These are phyloP conservation scores for Lactifluus volemus DNA, from an alignment of 768 basidiomycete genomes.

Conservation along the genomic window DNA sequence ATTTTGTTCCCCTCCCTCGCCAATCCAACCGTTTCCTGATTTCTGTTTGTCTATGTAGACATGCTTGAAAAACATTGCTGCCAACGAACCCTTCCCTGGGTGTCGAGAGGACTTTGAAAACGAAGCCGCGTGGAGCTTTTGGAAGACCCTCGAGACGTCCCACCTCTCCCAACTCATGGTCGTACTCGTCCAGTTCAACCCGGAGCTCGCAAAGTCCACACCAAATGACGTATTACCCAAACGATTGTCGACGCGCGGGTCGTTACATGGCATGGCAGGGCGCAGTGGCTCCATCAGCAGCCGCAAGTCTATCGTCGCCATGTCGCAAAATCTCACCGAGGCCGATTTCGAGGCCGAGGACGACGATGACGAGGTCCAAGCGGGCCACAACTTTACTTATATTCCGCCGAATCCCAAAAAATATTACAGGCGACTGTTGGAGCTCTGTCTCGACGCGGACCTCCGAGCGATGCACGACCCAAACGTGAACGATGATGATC, in stretches of 20 bases:
- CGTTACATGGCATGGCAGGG: constrained; percentile 38
- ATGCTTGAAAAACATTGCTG: constrained; percentile 85
- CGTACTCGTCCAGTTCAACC: constrained; percentile 77
- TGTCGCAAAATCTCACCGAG: constrained; percentile 23
- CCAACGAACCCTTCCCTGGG: constrained; percentile 75
- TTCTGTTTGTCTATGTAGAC: constrained; percentile 39
- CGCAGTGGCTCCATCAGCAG: constrained; percentile 60
- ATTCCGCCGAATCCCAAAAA: constrained; percentile 84
- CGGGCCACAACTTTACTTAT: constrained; percentile 76
- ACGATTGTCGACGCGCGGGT: constrained; percentile 35
- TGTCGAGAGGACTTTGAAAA: constrained; percentile 79
- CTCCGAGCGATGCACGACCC: constrained; percentile 85
- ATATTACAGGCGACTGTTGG: constrained; percentile 78
- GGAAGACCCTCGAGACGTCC: constrained; percentile 74
- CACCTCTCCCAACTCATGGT: constrained; percentile 85
- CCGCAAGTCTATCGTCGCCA: constrained; percentile 43
- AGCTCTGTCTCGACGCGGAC: constrained; percentile 75
- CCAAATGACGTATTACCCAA: constrained; percentile 43
- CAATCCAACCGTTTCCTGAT: background rate
- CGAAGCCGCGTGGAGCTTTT: constrained; percentile 76
- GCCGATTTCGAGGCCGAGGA: constrained; percentile 33
- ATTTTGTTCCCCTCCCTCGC: background rate
- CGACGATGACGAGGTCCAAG: constrained; percentile 61
- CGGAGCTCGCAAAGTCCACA: constrained; percentile 74
- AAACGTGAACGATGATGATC: constrained; percentile 88